Percentiles rank a stretch among this genome's conserved stretches.
Conservation (phyloP, 2,329 filamentous ascomycete genomes). For the Claviceps africana region DNA sequence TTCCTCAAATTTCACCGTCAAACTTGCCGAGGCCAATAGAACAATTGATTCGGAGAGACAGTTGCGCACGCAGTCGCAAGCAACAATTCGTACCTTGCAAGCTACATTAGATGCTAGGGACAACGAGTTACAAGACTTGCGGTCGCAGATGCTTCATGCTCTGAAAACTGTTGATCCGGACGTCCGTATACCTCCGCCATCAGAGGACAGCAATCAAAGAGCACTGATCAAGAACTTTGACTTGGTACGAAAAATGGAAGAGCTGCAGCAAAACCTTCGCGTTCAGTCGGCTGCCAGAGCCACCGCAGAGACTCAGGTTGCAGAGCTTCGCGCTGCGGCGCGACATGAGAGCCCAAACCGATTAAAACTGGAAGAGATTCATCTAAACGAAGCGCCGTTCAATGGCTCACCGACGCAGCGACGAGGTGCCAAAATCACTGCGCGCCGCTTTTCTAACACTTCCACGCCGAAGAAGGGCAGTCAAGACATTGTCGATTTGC, state of each 20-base stretch:
- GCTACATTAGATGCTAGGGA: constrained; percentile 64
- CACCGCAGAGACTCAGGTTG: constrained; percentile 71
- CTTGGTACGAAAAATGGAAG: constrained; percentile 72
- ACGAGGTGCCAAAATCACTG: constrained; percentile 39
- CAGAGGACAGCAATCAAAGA: constrained; percentile 46
- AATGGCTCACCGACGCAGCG: constrained; percentile 63
- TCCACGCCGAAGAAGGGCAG: constrained; percentile 66
- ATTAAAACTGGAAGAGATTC: constrained; percentile 73
- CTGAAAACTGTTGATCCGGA: constrained; percentile 79
- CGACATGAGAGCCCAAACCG: constrained; percentile 60
- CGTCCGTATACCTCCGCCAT: constrained; percentile 46
- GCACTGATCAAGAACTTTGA: constrained; percentile 64
- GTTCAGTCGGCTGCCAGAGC: constrained; percentile 68
- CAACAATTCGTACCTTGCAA: constrained; percentile 71
- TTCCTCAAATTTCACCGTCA: constrained; percentile 63
- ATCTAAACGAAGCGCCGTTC: constrained; percentile 63
- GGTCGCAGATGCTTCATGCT: constrained; percentile 65
- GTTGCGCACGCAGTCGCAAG: constrained; percentile 69
- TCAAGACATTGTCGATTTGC: constrained; percentile 40
- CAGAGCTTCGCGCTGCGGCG: constrained; percentile 59
- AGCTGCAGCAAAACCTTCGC: constrained; percentile 75
- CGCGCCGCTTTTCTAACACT: constrained; percentile 53
- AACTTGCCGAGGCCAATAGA: constrained; percentile 78
- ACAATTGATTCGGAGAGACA: constrained; percentile 85
- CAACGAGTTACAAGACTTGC: constrained; percentile 66